Evolutionary conservation across 257 asterid genomes (phyloP).

Genomic region (Marsdenia floribunda): DNA sequence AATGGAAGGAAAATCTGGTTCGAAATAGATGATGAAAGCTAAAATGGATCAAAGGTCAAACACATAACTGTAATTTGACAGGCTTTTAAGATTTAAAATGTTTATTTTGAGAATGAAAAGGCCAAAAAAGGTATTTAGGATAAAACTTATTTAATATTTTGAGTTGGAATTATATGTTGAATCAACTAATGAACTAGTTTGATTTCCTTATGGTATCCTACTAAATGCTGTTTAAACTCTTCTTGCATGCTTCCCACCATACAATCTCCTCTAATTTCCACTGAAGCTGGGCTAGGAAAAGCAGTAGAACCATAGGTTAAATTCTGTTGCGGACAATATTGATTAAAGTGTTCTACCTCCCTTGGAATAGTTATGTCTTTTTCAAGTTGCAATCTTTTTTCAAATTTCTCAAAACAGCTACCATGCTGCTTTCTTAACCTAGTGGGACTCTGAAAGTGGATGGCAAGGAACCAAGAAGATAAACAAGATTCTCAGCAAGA

Average conservation of each 20-base stretch:
- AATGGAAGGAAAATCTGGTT: not conserved
- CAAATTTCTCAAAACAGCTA: not conserved
- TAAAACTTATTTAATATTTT: too few species aligned
- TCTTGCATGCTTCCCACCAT: not conserved
- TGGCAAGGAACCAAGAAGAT: not conserved
- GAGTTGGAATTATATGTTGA: not conserved
- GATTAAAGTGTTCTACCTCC: too few species aligned
- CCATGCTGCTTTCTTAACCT: not conserved
- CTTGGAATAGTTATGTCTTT: too few species aligned
- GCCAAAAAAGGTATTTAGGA: not conserved
- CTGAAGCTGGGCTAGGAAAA: not conserved
- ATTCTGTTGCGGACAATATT: too few species aligned
- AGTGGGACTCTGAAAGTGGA: not conserved
- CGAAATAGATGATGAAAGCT: not conserved
- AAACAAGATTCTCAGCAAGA: not conserved
- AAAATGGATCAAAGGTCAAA: not conserved
- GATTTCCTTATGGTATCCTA: not conserved
- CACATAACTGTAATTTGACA: not conserved
- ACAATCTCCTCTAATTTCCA: not conserved
- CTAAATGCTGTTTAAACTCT: too few species aligned
- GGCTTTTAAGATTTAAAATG: not conserved
- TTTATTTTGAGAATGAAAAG: too few species aligned
- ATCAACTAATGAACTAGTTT: too few species aligned
- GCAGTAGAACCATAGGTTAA: not conserved
- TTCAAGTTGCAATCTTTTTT: too few species aligned